Evolutionary conservation across 306 rosid species (phyloP), one percentile per base, ranked within the genome.

Genomic region (Dicorynia guianensis): DNA sequence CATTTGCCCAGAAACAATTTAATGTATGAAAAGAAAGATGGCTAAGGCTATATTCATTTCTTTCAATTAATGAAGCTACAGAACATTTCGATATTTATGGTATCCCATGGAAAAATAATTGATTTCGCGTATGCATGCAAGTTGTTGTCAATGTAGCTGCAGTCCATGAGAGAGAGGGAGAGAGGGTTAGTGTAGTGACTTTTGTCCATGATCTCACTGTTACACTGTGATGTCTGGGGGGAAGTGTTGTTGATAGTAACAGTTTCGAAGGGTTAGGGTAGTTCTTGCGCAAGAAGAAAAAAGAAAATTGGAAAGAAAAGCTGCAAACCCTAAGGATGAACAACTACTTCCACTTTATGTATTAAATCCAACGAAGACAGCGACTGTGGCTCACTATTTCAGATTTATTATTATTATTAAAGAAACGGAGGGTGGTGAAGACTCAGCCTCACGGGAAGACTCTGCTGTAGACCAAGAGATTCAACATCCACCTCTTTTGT

Each of bases 311-410:
- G 40, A 57, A 18, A 52, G 11, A 81, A 76, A 84, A 76, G 80
- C 44, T 74, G 71, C 69, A 83, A 69, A 73, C 83, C 80, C 83
- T 85, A 81, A 76, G 73, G 76, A 62, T 78, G 80, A 69, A 68
- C 79, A 74, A 72, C 75, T 36, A 11, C 33, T 62, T 36, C 70
- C 71, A 46, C 40, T 79, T 80, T 63, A 56, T 74, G 63, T 74
- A 82, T 73, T 63, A 84, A 76, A 84, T 76, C 85, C 85, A 84
- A 88, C 71, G 79, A 77, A 78, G 83, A 76, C 71, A 81, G 40
- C 69, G 59, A 77, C 88, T 81, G 85, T 77, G 68, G 71, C 63
- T 54, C 81, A 83, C 86, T 85, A 77, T 85, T 85, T 84, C 54
- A 66, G 76, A 84, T 81, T 65, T 77, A 40, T 36, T 79, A 33